Conservation (phyloP, 208 protist species). For the Leishmania tropica region DNA sequence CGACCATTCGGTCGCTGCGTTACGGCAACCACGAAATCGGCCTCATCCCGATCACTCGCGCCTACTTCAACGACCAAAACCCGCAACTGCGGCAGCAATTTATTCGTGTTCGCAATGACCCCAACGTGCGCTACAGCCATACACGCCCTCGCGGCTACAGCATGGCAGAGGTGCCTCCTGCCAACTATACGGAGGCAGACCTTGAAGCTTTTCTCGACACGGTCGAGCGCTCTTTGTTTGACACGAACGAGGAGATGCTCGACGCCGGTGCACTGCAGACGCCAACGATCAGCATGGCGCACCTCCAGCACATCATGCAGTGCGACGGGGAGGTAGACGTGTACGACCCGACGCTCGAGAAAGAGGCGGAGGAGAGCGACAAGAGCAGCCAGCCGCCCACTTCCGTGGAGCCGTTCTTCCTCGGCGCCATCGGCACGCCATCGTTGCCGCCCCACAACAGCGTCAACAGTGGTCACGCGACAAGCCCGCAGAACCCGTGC, state of each 20-base stretch:
- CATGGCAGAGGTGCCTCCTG: slow-evolving; percentile 50
- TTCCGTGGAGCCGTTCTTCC: slow-evolving; percentile 1
- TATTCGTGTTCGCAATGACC: slow-evolving; percentile 74
- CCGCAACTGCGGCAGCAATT: slow-evolving; percentile 55
- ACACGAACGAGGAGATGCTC: slow-evolving; percentile 53
- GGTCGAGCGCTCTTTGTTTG: slow-evolving; percentile 54
- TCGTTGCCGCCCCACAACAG: not conserved
- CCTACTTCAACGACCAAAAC: slow-evolving; percentile 46
- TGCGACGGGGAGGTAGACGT: slow-evolving; percentile 13
- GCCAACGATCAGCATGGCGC: slow-evolving; percentile 14
- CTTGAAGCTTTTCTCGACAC: slow-evolving; percentile 52
- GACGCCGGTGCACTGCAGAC: slow-evolving; percentile 29
- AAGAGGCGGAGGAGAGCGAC: not conserved
- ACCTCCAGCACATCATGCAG: slow-evolving; percentile 25
- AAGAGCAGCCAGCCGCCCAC: slow-evolving; percentile 6
- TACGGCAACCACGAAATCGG: slow-evolving; percentile 78
- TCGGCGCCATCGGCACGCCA: slow-evolving; percentile 7
- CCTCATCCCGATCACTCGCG: slow-evolving; percentile 58
- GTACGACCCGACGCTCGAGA: slow-evolving; percentile 19
- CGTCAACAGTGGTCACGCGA: not conserved
- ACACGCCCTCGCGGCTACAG: slow-evolving; percentile 40
- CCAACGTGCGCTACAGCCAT: slow-evolving; percentile 70
- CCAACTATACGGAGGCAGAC: slow-evolving; percentile 53
- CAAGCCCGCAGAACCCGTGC: not conserved
- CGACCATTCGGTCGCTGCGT: slow-evolving; percentile 61